Percentiles rank a stretch among this genome's conserved stretches.
phyloP scores from a whole-genome alignment of 2,329 filamentous ascomycete species.

The Fusarium verrucosum region DNA sequence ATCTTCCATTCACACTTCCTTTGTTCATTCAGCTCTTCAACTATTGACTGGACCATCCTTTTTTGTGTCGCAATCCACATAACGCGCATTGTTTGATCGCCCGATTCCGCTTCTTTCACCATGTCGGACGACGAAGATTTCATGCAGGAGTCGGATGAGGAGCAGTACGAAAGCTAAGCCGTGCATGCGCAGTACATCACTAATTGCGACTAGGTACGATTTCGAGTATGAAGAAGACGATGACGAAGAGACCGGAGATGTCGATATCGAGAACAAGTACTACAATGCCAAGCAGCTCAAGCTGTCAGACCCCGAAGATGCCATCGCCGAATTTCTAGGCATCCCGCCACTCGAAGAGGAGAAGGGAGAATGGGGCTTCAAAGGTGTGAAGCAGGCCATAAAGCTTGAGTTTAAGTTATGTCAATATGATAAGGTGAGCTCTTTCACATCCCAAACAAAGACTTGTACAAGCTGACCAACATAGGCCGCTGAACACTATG shows the following conservation, averaged over 20 bases:
- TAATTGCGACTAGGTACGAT: conserved; percentile 71
- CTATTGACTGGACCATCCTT: not conserved
- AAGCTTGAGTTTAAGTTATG: conserved; percentile 95
- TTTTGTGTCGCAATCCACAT: not conserved
- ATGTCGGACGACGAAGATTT: conserved; percentile 65
- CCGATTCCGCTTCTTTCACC: conserved; percentile 13
- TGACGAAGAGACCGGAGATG: conserved; percentile 85
- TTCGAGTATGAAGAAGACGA: conserved; percentile 97
- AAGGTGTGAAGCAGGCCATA: conserved; percentile 96
- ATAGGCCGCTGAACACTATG: conserved; percentile 90
- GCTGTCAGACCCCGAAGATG: conserved; percentile 82
- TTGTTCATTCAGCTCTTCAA: not conserved
- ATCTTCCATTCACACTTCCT: conserved; percentile 10
- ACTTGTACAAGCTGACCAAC: conserved; percentile 40
- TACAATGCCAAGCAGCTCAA: conserved; percentile 99
- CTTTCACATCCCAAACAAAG: not conserved
- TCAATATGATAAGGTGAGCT: conserved; percentile 80
- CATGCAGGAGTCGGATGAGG: conserved; percentile 60
- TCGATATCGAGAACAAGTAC: conserved; percentile 99
- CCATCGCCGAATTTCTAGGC: conserved; percentile 90
- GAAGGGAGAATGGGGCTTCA: conserved; percentile 99
- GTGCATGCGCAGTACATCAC: conserved; percentile 11
- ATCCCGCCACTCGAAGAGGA: conserved; percentile 85
- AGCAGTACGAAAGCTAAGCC: conserved; percentile 49
- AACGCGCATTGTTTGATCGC: not conserved